These are phyloP conservation scores for Fomitiporia mediterranea DNA, from an alignment of 1,284 basidiomycete genomes.

Conservation along the genomic window DNA sequence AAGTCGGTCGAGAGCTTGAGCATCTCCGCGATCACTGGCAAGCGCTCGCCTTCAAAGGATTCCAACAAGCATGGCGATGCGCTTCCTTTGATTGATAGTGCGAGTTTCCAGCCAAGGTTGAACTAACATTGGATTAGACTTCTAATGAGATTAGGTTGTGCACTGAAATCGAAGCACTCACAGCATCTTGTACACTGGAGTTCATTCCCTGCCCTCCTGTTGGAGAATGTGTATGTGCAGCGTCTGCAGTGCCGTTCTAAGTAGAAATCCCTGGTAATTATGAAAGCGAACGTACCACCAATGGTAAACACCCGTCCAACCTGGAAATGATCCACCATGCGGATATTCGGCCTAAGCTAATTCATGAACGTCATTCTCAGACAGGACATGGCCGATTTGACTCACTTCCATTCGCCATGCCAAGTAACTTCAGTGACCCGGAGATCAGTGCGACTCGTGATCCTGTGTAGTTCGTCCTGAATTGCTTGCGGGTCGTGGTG, in stretches of 20 bases:
- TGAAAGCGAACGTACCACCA: constrained; percentile 36
- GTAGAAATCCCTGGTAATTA: too few species aligned
- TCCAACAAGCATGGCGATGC: constrained; percentile 31
- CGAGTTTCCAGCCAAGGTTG: constrained; percentile 41
- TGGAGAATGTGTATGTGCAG: constrained; percentile 41
- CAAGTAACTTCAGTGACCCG: too few species aligned
- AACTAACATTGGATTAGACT: constrained; percentile 24
- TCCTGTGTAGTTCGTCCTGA: too few species aligned
- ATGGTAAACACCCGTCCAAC: constrained; percentile 34
- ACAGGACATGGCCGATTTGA: too few species aligned
- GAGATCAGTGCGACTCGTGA: too few species aligned
- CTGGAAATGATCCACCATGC: constrained; percentile 34
- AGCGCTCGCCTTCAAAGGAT: constrained; percentile 35
- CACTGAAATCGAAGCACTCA: constrained; percentile 23
- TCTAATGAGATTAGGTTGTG: neutral
- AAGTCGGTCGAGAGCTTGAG: constrained; percentile 19
- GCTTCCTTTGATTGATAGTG: constrained; percentile 33
- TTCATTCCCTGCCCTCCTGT: constrained; percentile 44
- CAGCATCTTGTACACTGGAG: constrained; percentile 37
- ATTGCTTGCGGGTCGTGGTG: too few species aligned
- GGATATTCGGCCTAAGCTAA: too few species aligned
- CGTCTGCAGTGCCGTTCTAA: too few species aligned
- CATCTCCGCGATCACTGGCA: constrained; percentile 39
- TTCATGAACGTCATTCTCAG: too few species aligned
- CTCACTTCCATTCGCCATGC: too few species aligned